Evolutionary conservation across 2,329 filamentous ascomycete species (phyloP).

Genomic region (Parascedosporium putredinis): DNA sequence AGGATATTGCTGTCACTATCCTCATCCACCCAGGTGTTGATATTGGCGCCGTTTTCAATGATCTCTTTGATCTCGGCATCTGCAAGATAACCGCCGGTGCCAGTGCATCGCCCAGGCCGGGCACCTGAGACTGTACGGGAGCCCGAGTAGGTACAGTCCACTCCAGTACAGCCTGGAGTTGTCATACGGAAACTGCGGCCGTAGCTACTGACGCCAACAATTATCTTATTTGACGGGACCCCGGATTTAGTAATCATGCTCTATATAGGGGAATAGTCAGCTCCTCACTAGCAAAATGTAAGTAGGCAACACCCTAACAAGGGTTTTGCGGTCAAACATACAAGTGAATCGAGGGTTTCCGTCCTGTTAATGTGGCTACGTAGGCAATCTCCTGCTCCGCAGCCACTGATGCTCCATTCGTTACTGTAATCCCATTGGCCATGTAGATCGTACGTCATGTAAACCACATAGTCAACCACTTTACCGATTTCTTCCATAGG

Average conservation of each 20-base stretch:
- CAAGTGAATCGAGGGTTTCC: constrained; percentile 19
- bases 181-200: constrained; percentile 23
- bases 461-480: constrained; percentile 23
- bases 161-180: constrained; percentile 16
- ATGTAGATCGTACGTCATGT: constrained; percentile 26
- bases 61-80: constrained; percentile 18
- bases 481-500: constrained; percentile 21
- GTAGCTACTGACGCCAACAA: constrained; percentile 22
- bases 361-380: constrained; percentile 25
- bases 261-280: not conserved
- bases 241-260: constrained; percentile 22
- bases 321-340: constrained; percentile 17
- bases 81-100: constrained; percentile 20
- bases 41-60: constrained; percentile 3
- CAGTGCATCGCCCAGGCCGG: constrained; percentile 18
- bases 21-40: not conserved
- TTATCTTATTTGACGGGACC: constrained; percentile 18
- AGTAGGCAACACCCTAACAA: not conserved
- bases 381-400: constrained; percentile 22
- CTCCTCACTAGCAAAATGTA: no score
- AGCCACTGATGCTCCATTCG: constrained; percentile 12
- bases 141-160: constrained; percentile 18
- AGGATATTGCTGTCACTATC: constrained; percentile 11
- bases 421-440: constrained; percentile 18
- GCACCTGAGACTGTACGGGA: constrained; percentile 13